phyloP scores from a whole-genome alignment of 1,139 yeast species.

The Blastobotrys buckinghamii region DNA sequence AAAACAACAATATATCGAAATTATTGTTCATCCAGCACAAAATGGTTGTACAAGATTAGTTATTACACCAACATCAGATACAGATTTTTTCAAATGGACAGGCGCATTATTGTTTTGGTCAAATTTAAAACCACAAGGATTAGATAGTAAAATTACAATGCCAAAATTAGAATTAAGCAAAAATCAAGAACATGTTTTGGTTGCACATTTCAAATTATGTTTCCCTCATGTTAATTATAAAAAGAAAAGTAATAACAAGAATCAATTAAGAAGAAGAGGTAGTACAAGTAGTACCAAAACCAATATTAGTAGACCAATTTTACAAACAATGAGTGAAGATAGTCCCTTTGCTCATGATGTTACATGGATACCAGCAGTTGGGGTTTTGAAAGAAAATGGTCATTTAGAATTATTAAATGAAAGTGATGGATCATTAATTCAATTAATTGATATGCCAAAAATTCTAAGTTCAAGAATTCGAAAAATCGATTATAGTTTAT shows the following conservation, averaged over 20 bases:
- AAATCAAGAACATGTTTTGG: slow-evolving; percentile 22
- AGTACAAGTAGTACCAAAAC: neutral
- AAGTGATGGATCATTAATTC: slow-evolving; percentile 60
- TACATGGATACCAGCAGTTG: slow-evolving; percentile 76
- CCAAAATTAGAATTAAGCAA: slow-evolving; percentile 15
- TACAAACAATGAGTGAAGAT: slow-evolving; percentile 6
- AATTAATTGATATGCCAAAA: slow-evolving; percentile 52
- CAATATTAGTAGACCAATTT: slow-evolving; percentile 1
- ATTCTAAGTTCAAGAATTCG: slow-evolving; percentile 63
- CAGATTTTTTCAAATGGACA: slow-evolving; percentile 23
- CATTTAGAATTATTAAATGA: slow-evolving; percentile 56
- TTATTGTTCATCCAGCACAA: slow-evolving; percentile 19
- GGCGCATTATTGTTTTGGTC: slow-evolving; percentile 23
- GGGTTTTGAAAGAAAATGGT: slow-evolving; percentile 65
- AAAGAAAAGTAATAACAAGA: neutral
- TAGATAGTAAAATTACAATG: slow-evolving; percentile 21
- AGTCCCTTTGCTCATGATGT: slow-evolving; percentile 34
- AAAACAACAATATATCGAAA: slow-evolving; percentile 21
- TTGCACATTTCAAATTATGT: slow-evolving; percentile 27
- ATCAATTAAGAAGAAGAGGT: slow-evolving; percentile 1
- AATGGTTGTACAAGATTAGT: slow-evolving; percentile 18
- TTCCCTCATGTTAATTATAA: slow-evolving; percentile 18
- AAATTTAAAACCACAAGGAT: slow-evolving; percentile 23
- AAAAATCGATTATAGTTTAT: slow-evolving; percentile 61
- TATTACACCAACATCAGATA: slow-evolving; percentile 21